Conservation (phyloP, 352 stramenopile genomes). For the Globisporangium cederbergense region DNA sequence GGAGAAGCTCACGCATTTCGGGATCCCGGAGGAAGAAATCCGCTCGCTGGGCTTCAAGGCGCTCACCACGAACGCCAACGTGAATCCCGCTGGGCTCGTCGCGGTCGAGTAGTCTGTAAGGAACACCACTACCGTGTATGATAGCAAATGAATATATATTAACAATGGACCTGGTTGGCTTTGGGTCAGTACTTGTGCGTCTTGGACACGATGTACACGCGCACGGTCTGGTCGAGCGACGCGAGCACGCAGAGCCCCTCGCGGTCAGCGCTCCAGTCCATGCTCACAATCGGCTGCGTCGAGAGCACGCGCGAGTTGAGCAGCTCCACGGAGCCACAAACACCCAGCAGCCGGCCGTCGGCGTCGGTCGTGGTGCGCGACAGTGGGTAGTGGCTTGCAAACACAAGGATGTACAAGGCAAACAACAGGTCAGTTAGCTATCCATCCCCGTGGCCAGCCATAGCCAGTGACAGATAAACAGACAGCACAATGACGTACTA, state of each 20-base stretch:
- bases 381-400: constrained; percentile 75
- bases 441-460: neutral
- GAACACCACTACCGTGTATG: neutral
- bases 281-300: constrained; percentile 95
- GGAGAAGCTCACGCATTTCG: constrained; percentile 60
- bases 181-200: constrained; percentile 89
- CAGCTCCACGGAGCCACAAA: constrained; percentile 91
- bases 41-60: constrained; percentile 59
- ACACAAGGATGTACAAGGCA: constrained; percentile 1
- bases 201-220: constrained; percentile 95
- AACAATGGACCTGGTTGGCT: neutral
- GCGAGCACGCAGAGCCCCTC: constrained; percentile 91
- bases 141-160: neutral
- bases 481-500: constrained; percentile 72
- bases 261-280: constrained; percentile 95
- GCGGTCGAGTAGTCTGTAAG: constrained; percentile 23
- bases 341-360: constrained; percentile 79
- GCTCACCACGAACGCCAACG: constrained; percentile 47
- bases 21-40: constrained; percentile 74
- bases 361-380: constrained; percentile 84
- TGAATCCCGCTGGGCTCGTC: constrained; percentile 72
- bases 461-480: neutral
- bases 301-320: constrained; percentile 94
- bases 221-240: constrained; percentile 94
- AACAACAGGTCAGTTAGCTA: neutral